A percentile compares a stretch with the other conserved stretches of the same genome.
Evolutionary conservation across 2,329 filamentous ascomycete species (phyloP).

Genomic region (Parascedosporium putredinis): DNA sequence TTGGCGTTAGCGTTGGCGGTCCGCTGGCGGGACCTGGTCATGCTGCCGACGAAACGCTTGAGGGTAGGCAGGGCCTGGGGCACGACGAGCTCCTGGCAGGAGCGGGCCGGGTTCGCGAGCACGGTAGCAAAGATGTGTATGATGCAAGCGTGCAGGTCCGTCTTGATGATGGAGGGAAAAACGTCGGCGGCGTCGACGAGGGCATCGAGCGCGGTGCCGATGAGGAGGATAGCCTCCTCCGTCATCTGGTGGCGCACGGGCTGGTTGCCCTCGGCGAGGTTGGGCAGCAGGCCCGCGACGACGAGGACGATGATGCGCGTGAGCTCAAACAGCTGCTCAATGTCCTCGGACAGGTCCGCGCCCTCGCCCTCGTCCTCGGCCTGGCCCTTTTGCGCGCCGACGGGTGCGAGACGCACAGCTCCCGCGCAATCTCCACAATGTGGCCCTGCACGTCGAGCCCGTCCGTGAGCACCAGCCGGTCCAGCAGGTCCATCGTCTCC

Average conservation of each 20-base stretch:
- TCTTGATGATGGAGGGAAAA: conserved; percentile 93
- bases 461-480: conserved; percentile 85
- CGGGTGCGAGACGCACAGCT: conserved; percentile 81
- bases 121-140: conserved; percentile 94
- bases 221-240: conserved; percentile 74
- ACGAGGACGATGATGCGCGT: conserved; percentile 94
- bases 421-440: conserved; percentile 88
- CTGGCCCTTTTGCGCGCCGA: conserved; percentile 52
- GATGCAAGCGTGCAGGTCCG: conserved; percentile 91
- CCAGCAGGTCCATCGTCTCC: conserved; percentile 92
- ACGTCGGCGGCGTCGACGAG: conserved; percentile 91
- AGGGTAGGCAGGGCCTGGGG: conserved; percentile 85
- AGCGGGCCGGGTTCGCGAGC: conserved; percentile 58
- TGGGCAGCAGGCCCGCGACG: conserved; percentile 76
- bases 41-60: conserved; percentile 76
- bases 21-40: conserved; percentile 40
- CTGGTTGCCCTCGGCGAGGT: conserved; percentile 55
- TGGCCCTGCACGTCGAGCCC: conserved; percentile 79
- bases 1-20: conserved; percentile 11
- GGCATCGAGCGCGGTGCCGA: conserved; percentile 71
- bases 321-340: conserved; percentile 94
- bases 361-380: conserved; percentile 55
- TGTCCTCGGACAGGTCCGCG: conserved; percentile 83
- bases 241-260: conserved; percentile 67
- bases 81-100: conserved; percentile 80